Base-by-base conservation (phyloP, 176 grass and related monocot species). In the Juncus inflexus region DNA sequence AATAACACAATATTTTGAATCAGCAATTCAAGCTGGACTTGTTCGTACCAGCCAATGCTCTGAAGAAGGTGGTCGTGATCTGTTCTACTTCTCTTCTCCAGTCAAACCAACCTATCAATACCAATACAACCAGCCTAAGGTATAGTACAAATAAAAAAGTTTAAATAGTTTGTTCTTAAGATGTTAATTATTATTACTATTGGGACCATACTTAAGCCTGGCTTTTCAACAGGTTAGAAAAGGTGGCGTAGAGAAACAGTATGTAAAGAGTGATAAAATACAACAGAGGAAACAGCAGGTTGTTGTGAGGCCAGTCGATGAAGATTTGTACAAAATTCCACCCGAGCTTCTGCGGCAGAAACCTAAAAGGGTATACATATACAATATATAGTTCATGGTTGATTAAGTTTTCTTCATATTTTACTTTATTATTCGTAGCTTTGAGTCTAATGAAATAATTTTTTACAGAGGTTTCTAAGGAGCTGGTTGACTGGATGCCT, bases 281-380 rank as follows among this genome's bases (percentile, higher is more conserved):
- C 16, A 39, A 13, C 58, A 37, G 35, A 6, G 3, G 5, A 85
- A 81, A 50, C 52, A 13, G 3, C 52, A 13, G 3, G 53, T 70
- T 35, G 52, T 53, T 28, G 12, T 66, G 12, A 73, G 61, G 40
- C 58, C 83, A 61, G 72, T 90, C 52, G 87, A 90, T 52, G 87
- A 90, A 74, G 87, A 90, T 61, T 62, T 90, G 35, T 90, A 90
- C 65, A 90, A 90, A 79, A 80, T 90, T 12, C 82, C 87, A 40
- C 79, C 80, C 6, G 43, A 80, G 45, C 78, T 82, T 35, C 7
- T 83, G 0, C 64, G 54, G 43, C 40, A 70, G 13, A 83, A 86
- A 57, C 87, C 87, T 39, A 76, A 42, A 74, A 86, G 80, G 72
- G 87, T 89, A 76, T 12, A 37, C 13, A 52, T 12, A 14, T 66